Base-by-base conservation (phyloP, 768 basidiomycete genomes). In the Russula dissimulans region DNA sequence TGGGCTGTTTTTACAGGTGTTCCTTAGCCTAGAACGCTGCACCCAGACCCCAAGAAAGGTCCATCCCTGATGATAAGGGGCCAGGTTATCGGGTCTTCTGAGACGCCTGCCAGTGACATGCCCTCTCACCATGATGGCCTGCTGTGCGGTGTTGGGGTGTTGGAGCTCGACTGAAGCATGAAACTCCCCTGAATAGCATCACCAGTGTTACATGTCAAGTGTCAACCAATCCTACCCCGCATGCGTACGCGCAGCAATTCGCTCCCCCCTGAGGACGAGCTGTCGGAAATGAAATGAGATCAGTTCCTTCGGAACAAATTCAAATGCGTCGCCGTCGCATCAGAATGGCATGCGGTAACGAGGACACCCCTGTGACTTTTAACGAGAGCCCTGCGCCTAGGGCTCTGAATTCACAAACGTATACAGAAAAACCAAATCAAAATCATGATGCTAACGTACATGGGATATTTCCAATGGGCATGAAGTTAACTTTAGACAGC, bases 401-500 rank as follows among this genome's bases (percentile, higher is more conserved):
- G 18, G 31, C 48, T 11, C 52, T 47, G 51, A 41, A 39, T 47
- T 47, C 50, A 47, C 41, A 26, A 32, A 34, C 15, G 5, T 3
- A 5, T 10, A 36, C 2, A 5, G 54, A 55, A 26, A 26, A 26
- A 43, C 14, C 31, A 32, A 41, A 53, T 29, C 44, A 54, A 42
- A 56, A 39, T 51, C 44, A 29, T 14, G 29, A 32, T 31, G 48
- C n/a, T 59, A 60, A 54, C 56, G 45, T 57, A 57, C 56, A 43
- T 26, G 39, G 41, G 17, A n/a, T 29, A 62, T 57, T 60, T 60
- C 45, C 61, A 62, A 62, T 57, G 31, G 3, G 12, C 29, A 41
- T 18, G 26, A 57, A 57, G 31, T 43, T 34, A 57, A 57, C 31
- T 57, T 15, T 26, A 45, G 54, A 41, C 60, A 41, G 44, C 60